phyloP scores from a whole-genome alignment of 768 basidiomycete genomes.

The Epithele typhae region DNA sequence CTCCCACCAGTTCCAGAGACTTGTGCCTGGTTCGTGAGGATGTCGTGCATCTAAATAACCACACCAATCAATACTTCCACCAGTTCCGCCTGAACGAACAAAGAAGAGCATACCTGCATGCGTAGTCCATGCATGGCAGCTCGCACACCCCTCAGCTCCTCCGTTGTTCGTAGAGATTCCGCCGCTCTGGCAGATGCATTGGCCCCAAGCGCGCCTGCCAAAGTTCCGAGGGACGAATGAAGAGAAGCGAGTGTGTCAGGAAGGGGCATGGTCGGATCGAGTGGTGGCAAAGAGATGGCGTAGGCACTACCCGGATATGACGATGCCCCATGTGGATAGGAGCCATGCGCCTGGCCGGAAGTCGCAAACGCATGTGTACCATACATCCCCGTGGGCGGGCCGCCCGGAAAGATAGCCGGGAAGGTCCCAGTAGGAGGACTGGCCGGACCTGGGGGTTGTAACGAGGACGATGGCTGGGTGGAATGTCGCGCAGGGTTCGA shows the following conservation, averaged over 20 bases:
- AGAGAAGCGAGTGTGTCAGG: conserved; percentile 58
- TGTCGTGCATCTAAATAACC: conserved; percentile 16
- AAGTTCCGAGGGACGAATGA: conserved; percentile 53
- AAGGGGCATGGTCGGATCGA: conserved; percentile 57
- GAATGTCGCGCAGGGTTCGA: conserved; percentile 6
- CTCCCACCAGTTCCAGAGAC: background rate
- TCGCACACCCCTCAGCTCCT: conserved; percentile 68
- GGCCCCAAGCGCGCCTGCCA: conserved; percentile 59
- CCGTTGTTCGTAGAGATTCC: conserved; percentile 66
- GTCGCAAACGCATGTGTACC: background rate
- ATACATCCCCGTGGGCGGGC: background rate
- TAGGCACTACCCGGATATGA: conserved; percentile 12
- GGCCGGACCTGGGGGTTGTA: background rate
- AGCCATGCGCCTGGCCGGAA: background rate
- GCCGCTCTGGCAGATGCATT: conserved; percentile 55
- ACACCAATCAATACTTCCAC: too few species aligned
- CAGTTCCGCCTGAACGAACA: too few species aligned
- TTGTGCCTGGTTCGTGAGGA: conserved; percentile 12
- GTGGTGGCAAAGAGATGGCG: conserved; percentile 46
- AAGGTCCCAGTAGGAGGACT: background rate
- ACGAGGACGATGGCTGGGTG: background rate
- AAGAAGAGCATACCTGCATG: conserved; percentile 73
- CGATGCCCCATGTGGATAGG: background rate
- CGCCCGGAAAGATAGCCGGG: too few species aligned
- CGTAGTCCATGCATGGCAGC: conserved; percentile 70